Base-by-base conservation (phyloP, 345 rosid species). In the Sonneratia alba region DNA sequence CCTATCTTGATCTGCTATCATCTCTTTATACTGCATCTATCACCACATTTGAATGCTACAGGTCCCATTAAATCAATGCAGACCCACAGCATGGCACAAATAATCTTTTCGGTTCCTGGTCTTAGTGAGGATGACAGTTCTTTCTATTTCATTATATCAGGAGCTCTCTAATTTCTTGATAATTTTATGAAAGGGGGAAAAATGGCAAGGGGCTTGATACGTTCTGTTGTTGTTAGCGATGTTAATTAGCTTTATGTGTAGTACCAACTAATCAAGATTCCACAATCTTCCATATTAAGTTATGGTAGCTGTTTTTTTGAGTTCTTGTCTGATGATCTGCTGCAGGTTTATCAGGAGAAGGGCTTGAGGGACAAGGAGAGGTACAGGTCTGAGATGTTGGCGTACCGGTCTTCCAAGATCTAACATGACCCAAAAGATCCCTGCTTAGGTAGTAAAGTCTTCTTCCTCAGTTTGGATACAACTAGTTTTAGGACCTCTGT, bases 361-460 rank as follows among this genome's bases (percentile, higher is more conserved):
- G 88, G 93, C 62, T 49, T 82, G 70, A 77, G 81, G 84, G 97
- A 91, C 72, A 87, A 85, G 82, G 93, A 83, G 82, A 88, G 93
- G 79, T 89, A 85, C 82, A 80, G 75, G 83, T 77, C 65, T 8
- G 97, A 91, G 82, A 86, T 93, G 97, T 56, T 70, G 83, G 85
- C 85, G 67, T 84, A 88, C 75, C 81, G 72, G 56, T 81, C 89
- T 56, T 76, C 87, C 32, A 76, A 80, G 66, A 62, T 62, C 38
- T 62, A 62, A 62, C 37, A n/a, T 11, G 14, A 22, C 32, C 32
- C 34, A 11, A 57, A 34, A 62, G 38, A 62, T 62, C 32, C 7
- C 43, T 8, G 43, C 43, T 40, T 40, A 40, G 43, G 43, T 40
- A 4, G 5, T 40, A 40, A 4, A 40, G 5, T 40, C 43, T 40